These are phyloP conservation scores for Yamadazyma jaroonii DNA, from an alignment of 1,139 yeast genomes.

Conservation along the genomic window DNA sequence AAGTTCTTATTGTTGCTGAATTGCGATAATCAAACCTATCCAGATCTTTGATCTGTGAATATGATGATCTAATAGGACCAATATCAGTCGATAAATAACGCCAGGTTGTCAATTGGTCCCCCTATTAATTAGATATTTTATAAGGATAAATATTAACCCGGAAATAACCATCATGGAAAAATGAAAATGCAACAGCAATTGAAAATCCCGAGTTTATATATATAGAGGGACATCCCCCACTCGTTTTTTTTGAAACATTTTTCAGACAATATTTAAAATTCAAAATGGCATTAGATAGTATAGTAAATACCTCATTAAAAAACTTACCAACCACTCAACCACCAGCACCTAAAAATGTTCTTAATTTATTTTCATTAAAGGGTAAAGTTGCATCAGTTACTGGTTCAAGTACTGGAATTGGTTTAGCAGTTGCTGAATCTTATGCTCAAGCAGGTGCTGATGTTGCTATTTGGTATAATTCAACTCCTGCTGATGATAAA, in stretches of 20 bases:
- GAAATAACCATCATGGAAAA: background rate
- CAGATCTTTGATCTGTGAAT: background rate
- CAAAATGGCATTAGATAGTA: constrained; percentile 10
- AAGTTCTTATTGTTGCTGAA: background rate
- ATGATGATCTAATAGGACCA: no score
- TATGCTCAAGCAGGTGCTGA: constrained; percentile 91
- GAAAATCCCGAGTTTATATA: background rate
- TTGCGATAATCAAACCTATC: background rate
- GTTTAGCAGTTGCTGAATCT: constrained; percentile 79
- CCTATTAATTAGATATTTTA: no score
- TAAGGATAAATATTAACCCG: no score
- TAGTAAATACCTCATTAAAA: constrained; percentile 26
- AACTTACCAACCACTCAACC: constrained; percentile 31
- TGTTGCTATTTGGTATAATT: constrained; percentile 72
- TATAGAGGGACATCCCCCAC: background rate
- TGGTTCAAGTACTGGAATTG: constrained; percentile 86
- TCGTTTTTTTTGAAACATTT: background rate
- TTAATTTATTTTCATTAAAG: constrained; percentile 62
- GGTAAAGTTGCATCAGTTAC: constrained; percentile 89
- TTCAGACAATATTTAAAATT: background rate
- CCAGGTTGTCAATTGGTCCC: background rate
- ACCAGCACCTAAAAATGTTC: constrained; percentile 24
- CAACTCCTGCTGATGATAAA: constrained; percentile 54
- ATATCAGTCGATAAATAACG: no score
- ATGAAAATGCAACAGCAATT: background rate